phyloP scores from a whole-genome alignment of 208 protist species.

The Leishmania mexicana region DNA sequence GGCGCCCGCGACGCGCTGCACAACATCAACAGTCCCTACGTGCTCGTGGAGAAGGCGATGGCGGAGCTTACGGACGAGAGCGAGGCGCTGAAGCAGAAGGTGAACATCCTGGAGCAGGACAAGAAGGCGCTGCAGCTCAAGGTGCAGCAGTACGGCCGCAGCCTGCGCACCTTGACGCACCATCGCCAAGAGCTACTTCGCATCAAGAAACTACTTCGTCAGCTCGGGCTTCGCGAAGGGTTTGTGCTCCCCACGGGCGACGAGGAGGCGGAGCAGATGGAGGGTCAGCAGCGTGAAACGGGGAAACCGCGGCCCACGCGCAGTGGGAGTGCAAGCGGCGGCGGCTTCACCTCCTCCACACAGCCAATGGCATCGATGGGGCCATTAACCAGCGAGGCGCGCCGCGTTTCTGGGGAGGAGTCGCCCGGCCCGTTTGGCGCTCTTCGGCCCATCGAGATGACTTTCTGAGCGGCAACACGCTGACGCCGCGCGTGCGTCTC shows the following conservation, averaged over 20 bases:
- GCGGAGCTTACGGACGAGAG: conserved; percentile 58
- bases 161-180: conserved; percentile 65
- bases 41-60: conserved; percentile 77
- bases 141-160: conserved; percentile 52
- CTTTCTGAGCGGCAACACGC: neutral
- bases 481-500: neutral
- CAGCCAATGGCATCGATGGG: neutral
- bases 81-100: conserved; percentile 55
- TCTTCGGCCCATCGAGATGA: conserved; percentile 29
- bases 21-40: conserved; percentile 87
- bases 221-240: conserved; percentile 62
- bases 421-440: conserved; percentile 13
- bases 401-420: neutral
- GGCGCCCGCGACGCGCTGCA: conserved; percentile 80
- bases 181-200: conserved; percentile 80
- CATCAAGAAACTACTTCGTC: conserved; percentile 69
- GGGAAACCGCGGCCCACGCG: neutral
- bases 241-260: conserved; percentile 23
- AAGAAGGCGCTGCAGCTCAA: conserved; percentile 50
- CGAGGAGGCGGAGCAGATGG: conserved; percentile 7
- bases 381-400: neutral
- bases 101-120: conserved; percentile 50
- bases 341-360: neutral
- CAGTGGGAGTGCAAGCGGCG: too few species aligned
- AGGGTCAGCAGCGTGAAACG: neutral